Percentiles rank a stretch among this genome's conserved stretches.
Evolutionary conservation across 225 moss, liverwort and hornwort species (phyloP).

Genomic region (Pseudoscleropodium purum): DNA sequence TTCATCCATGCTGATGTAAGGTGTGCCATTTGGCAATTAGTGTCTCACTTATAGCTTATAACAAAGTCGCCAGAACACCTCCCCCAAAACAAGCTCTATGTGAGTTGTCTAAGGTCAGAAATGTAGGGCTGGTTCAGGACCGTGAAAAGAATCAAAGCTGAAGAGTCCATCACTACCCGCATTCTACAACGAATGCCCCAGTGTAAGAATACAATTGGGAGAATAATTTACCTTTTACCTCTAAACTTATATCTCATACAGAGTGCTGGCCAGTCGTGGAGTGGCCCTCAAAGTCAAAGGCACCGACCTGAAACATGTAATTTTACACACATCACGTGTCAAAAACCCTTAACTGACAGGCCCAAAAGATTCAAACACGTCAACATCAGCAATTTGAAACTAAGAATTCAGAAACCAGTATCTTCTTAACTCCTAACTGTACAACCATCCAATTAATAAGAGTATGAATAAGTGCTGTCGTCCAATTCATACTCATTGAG

Average conservation of each 20-base stretch:
- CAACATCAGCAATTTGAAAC: background rate
- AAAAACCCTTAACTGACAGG: background rate
- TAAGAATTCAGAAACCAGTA: background rate
- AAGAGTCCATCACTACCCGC: background rate
- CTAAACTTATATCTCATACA: slow-evolving; percentile 4
- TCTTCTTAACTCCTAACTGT: background rate
- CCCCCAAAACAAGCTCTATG: background rate
- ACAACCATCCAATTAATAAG: background rate
- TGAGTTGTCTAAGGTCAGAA: background rate
- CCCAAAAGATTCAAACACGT: background rate
- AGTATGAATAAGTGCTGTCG: background rate
- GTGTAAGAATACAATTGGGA: background rate
- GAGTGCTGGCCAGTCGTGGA: slow-evolving; percentile 7
- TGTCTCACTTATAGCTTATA: background rate
- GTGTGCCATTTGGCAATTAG: background rate
- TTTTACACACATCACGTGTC: background rate
- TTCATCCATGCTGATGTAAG: background rate
- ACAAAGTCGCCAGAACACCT: background rate
- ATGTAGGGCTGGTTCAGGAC: slow-evolving; percentile 9
- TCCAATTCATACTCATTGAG: background rate
- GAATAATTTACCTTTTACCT: background rate
- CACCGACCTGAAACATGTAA: slow-evolving; percentile 10
- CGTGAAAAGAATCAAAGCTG: background rate
- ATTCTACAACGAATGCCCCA: background rate
- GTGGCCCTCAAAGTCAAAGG: slow-evolving; percentile 23